Percentiles rank a stretch among this genome's conserved stretches.
Evolutionary conservation across 2,329 filamentous ascomycete species (phyloP).

Genomic region (Lojkania enalia): DNA sequence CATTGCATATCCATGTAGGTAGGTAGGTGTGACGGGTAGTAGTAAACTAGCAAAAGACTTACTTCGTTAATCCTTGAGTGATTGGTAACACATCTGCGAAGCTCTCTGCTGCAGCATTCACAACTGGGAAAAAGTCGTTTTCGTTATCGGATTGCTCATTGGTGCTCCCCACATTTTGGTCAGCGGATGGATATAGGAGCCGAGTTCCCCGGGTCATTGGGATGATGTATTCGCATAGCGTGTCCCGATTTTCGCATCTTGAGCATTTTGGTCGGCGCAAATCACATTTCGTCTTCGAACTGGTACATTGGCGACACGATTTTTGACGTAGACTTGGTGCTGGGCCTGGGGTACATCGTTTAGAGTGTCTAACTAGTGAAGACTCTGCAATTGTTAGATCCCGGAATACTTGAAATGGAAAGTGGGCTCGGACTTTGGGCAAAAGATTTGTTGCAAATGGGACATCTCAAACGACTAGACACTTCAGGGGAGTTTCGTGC

Average conservation of each 20-base stretch:
- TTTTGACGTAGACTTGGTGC: conserved; percentile 23
- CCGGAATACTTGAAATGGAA: conserved; percentile 1
- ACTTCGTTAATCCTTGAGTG: conserved; percentile 4
- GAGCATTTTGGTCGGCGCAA: conserved; percentile 21
- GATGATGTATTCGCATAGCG: conserved; percentile 19
- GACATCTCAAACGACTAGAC: conserved; percentile 12
- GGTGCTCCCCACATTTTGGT: conserved; percentile 1
- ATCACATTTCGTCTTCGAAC: conserved; percentile 23
- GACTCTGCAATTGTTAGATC: conserved; percentile 16
- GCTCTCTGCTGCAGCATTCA: neutral
- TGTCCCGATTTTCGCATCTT: conserved; percentile 18
- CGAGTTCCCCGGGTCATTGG: conserved; percentile 19
- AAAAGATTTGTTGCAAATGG: conserved; percentile 21
- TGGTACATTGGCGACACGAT: conserved; percentile 23
- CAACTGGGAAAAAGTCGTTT: neutral
- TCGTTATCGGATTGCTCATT: conserved; percentile 1
- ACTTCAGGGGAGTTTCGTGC: conserved; percentile 2
- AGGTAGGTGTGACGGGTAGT: too few relatives aligned
- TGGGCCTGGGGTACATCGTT: conserved; percentile 20
- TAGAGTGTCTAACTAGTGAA: conserved; percentile 20
- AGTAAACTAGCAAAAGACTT: too few relatives aligned
- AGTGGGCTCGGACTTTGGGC: conserved; percentile 20
- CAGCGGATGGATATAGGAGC: neutral
- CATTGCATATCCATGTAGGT: too few relatives aligned
- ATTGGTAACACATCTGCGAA: conserved; percentile 3